phyloP scores from a whole-genome alignment of 2,329 filamentous ascomycete species.

The Trichothecium roseum region DNA sequence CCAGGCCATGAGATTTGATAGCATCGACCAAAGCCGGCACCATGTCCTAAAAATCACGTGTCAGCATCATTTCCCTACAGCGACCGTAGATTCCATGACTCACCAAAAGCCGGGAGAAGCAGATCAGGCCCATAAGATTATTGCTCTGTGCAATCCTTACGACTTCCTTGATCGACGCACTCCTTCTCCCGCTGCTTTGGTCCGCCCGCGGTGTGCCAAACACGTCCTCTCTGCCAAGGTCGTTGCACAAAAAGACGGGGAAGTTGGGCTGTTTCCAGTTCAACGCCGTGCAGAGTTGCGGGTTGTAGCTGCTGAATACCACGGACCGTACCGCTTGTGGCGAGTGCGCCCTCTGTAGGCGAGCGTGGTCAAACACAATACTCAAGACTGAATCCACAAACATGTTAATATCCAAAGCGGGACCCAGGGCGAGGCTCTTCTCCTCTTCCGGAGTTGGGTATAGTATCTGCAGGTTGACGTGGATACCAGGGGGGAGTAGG shows the following conservation, averaged over 20 bases:
- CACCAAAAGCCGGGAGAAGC: constrained; percentile 77
- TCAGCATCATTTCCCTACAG: constrained; percentile 10
- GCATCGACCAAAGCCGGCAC: constrained; percentile 86
- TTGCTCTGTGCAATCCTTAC: constrained; percentile 89
- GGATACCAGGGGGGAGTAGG: constrained; percentile 66
- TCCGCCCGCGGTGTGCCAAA: constrained; percentile 24
- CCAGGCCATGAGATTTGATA: constrained; percentile 88
- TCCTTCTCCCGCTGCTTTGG: constrained; percentile 55
- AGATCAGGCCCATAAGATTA: constrained; percentile 96
- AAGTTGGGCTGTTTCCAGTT: constrained; percentile 99
- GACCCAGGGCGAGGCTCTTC: constrained; percentile 55
- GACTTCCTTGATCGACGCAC: constrained; percentile 86
- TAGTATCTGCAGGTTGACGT: constrained; percentile 84
- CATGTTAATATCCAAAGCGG: constrained; percentile 71
- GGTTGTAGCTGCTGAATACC: constrained; percentile 89
- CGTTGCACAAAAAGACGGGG: constrained; percentile 90
- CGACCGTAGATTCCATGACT: constrained; percentile 21
- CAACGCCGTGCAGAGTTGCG: constrained; percentile 79
- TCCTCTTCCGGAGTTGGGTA: constrained; percentile 75
- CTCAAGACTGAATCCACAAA: constrained; percentile 77
- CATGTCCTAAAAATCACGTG: constrained; percentile 54
- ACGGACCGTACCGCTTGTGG: constrained; percentile 71
- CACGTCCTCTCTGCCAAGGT: constrained; percentile 58
- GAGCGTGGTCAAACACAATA: constrained; percentile 85
- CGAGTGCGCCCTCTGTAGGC: constrained; percentile 50